Base-by-base conservation (phyloP, 1,284 basidiomycete genomes). In the Ceratobasidium sp. region DNA sequence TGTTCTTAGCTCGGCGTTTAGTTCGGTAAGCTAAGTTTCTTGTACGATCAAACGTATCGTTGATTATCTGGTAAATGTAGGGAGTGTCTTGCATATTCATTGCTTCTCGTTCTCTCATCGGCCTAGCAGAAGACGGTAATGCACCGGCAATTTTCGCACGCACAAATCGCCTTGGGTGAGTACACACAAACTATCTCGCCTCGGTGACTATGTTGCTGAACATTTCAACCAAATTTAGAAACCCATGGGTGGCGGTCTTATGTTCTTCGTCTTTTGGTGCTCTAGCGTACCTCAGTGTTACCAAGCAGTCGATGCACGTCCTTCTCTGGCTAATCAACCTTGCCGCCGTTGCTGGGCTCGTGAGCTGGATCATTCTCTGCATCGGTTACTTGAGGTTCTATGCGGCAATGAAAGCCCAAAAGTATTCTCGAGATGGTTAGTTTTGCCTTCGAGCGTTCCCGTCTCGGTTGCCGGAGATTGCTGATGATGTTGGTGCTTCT, bases 1-100 rank as follows among this genome's bases (percentile, higher is more conserved):
- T 26, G 77, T 83, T 23, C 64, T 84, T 51, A 81, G 83, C 61
- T 81, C 81, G 37, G 82, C 84, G 35, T 79, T 84, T 54, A 84
- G 82, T 2, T 82, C 82, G 20, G 84, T 75, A 49, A 75, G 64
- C 56, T 60, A 28, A 37, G 10, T 28, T 71, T 35, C 13, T 37
- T 61, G 26, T 26, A 45, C 17, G 10, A 15, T 49, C 7, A 13
- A 37, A 42, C 23, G 15, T 42, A 5, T 17, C 28, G 15, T 33
- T 65, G 33, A 49, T 42, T 10, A 35, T 75, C 63, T n/a, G 33
- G 45, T 49, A n/a, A 31, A 7, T 13, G 31, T n/a, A 77, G 76
- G 76, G 82, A 20, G 66, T 81, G 78, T n/a, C 80, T 78, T 23
- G 81, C 51, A 76, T 79, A 17, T 77, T 77, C 42, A 67, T 76